Evolutionary conservation across 352 stramenopile genomes (phyloP).

Genomic region (Phytophthora agathidicida): DNA sequence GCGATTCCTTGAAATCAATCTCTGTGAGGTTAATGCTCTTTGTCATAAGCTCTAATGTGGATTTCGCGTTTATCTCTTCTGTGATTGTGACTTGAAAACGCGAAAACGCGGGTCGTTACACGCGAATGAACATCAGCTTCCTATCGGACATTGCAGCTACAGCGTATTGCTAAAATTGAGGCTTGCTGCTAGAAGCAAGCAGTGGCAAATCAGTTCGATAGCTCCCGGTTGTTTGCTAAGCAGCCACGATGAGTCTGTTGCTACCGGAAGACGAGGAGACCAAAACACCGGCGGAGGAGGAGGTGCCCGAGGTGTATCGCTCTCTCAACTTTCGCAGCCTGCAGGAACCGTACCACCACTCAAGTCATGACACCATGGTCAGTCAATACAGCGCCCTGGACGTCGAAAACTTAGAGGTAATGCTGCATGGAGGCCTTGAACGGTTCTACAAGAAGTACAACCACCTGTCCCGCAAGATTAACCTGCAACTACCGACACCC

Average conservation of each 20-base stretch:
- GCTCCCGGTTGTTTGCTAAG: no score
- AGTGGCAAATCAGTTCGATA: no score
- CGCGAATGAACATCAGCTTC: constrained; percentile 5
- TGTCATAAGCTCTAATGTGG: no score
- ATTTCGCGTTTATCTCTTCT: no score
- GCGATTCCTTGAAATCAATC: no score
- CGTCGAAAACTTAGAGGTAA: constrained; percentile 69
- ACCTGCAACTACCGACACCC: constrained; percentile 36
- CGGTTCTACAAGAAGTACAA: constrained; percentile 88
- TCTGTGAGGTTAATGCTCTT: no score
- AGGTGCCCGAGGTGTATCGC: constrained; percentile 67
- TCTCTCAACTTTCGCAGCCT: constrained; percentile 73
- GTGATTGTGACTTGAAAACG: no score
- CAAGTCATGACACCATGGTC: constrained; percentile 38
- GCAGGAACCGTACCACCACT: constrained; percentile 76
- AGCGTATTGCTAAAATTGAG: no score
- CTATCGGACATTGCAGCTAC: no score
- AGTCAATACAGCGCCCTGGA: constrained; percentile 51
- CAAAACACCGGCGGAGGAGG: constrained; percentile 53
- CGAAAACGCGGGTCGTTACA: constrained; percentile 9
- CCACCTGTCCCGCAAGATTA: constrained; percentile 71
- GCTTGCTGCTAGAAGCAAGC: no score
- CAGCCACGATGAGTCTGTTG: constrained; percentile 61
- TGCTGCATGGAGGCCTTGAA: constrained; percentile 69
- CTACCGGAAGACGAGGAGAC: constrained; percentile 82